Conservation (phyloP, 192 early-diverging fungal species). For the Coemansia sp. region DNA sequence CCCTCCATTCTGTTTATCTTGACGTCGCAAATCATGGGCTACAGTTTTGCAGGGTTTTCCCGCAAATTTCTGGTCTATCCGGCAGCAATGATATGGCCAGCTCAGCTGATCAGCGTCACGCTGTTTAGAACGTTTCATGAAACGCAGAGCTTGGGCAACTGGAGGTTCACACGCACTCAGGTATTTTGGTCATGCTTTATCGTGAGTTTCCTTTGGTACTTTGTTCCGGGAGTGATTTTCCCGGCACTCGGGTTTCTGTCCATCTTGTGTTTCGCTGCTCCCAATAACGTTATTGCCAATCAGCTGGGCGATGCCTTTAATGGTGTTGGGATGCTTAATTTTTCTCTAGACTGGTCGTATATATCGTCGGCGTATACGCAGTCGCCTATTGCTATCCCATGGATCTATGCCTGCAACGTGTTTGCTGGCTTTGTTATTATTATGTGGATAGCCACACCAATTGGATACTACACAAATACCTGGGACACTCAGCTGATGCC, state of each 20-base stretch:
- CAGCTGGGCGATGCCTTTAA: constrained; percentile 51
- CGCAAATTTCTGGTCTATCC: constrained; percentile 85
- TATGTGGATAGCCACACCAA: constrained; percentile 73
- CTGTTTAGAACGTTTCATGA: constrained; percentile 79
- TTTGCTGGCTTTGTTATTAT: constrained; percentile 69
- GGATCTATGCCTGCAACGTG: constrained; percentile 67
- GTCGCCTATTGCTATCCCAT: constrained; percentile 74
- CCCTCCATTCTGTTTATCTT: constrained; percentile 65
- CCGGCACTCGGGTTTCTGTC: constrained; percentile 66
- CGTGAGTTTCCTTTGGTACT: constrained; percentile 56
- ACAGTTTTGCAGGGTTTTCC: constrained; percentile 66
- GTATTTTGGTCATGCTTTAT: constrained; percentile 55
- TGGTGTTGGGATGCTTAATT: constrained; percentile 68
- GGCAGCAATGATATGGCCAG: constrained; percentile 85
- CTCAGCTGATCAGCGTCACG: constrained; percentile 70
- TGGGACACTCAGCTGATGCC: constrained; percentile 60
- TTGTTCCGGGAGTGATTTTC: constrained; percentile 66
- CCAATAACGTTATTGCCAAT: constrained; percentile 44
- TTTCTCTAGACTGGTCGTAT: constrained; percentile 74
- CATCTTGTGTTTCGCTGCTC: constrained; percentile 59
- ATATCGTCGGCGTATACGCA: constrained; percentile 57
- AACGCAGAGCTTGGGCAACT: constrained; percentile 46
- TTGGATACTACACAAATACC: constrained; percentile 66
- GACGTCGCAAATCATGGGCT: constrained; percentile 67
- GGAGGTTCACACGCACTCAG: constrained; percentile 53